A percentile compares a stretch with the other conserved stretches of the same genome.
phyloP scores from a whole-genome alignment of 768 basidiomycete genomes.

The Boletus subparvulus region DNA sequence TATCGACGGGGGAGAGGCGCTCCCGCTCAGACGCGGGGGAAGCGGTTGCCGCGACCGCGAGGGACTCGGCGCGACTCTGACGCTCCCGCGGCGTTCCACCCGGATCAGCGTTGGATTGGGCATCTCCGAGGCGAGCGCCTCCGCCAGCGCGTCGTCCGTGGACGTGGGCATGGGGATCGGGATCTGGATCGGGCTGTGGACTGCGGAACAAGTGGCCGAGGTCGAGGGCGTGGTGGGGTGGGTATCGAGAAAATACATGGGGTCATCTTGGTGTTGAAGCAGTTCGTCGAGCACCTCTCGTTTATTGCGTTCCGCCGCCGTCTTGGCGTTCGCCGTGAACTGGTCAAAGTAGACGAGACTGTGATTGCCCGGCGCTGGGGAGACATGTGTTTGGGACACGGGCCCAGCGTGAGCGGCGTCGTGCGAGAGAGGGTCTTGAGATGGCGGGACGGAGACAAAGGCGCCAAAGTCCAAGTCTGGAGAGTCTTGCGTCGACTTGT shows the following conservation, averaged over 20 bases:
- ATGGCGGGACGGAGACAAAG: conserved; percentile 55
- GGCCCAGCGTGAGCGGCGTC: not conserved
- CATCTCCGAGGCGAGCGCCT: conserved; percentile 37
- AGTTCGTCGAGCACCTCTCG: conserved; percentile 62
- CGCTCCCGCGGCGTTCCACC: conserved; percentile 1
- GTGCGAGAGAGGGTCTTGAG: conserved; percentile 45
- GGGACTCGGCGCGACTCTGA: conserved; percentile 12
- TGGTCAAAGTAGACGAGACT: conserved; percentile 58
- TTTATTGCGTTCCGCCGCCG: conserved; percentile 50
- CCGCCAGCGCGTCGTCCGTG: conserved; percentile 38
- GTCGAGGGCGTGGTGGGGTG: conserved; percentile 2
- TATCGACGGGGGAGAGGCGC: conserved; percentile 25
- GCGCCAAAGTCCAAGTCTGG: conserved; percentile 58
- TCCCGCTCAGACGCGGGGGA: conserved; percentile 23
- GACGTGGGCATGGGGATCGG: conserved; percentile 33
- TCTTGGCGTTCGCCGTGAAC: conserved; percentile 57
- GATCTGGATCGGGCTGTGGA: conserved; percentile 18
- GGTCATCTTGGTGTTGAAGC: conserved; percentile 66
- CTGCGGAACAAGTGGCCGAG: conserved; percentile 14
- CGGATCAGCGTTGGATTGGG: conserved; percentile 9
- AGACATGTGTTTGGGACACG: no score
- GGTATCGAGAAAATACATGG: conserved; percentile 55
- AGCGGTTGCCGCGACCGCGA: conserved; percentile 17
- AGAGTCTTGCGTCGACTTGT: conserved; percentile 22
- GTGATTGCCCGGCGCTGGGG: conserved; percentile 1